A percentile compares a stretch with the other conserved stretches of the same genome.
Evolutionary conservation across 2,329 filamentous ascomycete species (phyloP).

Genomic region (Pyrenophora seminiperda): DNA sequence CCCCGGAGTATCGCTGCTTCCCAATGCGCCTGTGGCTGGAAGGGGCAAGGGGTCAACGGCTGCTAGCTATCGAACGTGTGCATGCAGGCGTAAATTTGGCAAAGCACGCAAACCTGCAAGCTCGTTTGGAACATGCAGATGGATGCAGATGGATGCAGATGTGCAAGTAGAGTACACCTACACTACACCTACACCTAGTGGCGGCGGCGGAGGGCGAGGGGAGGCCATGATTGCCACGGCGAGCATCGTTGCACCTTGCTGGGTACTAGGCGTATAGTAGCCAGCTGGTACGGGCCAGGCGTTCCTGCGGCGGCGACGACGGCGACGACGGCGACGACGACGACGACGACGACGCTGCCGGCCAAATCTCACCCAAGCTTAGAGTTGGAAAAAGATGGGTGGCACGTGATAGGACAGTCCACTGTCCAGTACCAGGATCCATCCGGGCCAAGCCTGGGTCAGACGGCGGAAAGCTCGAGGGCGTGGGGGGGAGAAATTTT

Average conservation of each 20-base stretch:
- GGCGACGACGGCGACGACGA: too few species aligned
- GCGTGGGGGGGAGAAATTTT: background rate
- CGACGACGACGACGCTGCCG: too few species aligned
- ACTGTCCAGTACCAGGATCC: slow-evolving; percentile 14
- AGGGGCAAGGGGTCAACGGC: slow-evolving; percentile 45
- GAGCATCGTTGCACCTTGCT: too few species aligned
- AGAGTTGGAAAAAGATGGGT: background rate
- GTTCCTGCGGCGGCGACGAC: slow-evolving; percentile 21
- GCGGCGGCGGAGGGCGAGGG: slow-evolving; percentile 4
- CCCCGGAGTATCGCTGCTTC: slow-evolving; percentile 37
- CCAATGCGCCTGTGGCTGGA: slow-evolving; percentile 40
- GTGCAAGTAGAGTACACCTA: too few species aligned
- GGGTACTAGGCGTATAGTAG: too few species aligned
- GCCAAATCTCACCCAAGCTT: too few species aligned
- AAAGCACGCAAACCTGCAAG: slow-evolving; percentile 24
- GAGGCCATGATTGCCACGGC: slow-evolving; percentile 32
- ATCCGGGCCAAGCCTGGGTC: too few species aligned
- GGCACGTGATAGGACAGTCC: too few species aligned
- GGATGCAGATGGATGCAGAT: slow-evolving; percentile 1
- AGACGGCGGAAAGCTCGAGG: background rate
- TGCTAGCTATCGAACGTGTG: slow-evolving; percentile 40
- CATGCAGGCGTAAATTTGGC: slow-evolving; percentile 41
- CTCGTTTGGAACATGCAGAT: slow-evolving; percentile 25
- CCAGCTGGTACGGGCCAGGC: slow-evolving; percentile 24
- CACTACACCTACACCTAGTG: too few species aligned